Base-by-base conservation (phyloP, 495 filamentous ascomycete species). In the Glarea lozoyensis region DNA sequence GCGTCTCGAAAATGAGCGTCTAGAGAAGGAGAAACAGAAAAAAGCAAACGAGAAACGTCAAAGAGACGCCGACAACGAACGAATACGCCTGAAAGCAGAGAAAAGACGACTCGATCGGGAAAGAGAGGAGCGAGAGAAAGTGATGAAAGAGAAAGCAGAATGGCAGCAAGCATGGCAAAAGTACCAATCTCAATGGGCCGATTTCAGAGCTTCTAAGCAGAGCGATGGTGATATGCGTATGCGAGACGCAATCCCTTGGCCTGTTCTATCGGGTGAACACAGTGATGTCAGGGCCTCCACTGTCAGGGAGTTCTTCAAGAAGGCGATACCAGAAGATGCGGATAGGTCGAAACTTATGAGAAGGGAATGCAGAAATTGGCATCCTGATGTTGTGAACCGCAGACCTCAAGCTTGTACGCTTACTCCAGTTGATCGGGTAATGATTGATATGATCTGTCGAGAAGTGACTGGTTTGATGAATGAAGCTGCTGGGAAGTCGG, bases 261-360 rank as follows among this genome's bases (percentile, higher is more conserved):
- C 43, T 4, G 49, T 52, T 24, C 46, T 44, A 40, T 52, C 49
- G 16, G 49, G 49, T 13, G 34, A 15, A 16, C 43, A 47, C 20
- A 1, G 15, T 5, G 49, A 52, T 24, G 49, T 47, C 17, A 47
- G 27, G 1, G 27, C 27, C 20, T 52, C 43, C 3, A 52, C 43
- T 36, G 49, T 52, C 6, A 43, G 30, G 39, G 40, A 43, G 10
- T 52, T 52, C 27, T 47, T 52, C 19, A 2, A 52, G 27, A 47
- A 29, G 11, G 39, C 49, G 10, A 35, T 39, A 12, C 27, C 36
- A 37, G 43, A 18, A 34, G 49, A 47, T 18, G 38, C 11, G 24
- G 40, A 38, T 19, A 34, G 32, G 42, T 10, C 30, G 18, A 45
- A 33, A 17, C 27, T 50, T 4, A 31, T 50, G 37, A 16, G 49